phyloP scores from a whole-genome alignment of 495 filamentous ascomycete genomes.

The Thermochaetoides thermophila region DNA sequence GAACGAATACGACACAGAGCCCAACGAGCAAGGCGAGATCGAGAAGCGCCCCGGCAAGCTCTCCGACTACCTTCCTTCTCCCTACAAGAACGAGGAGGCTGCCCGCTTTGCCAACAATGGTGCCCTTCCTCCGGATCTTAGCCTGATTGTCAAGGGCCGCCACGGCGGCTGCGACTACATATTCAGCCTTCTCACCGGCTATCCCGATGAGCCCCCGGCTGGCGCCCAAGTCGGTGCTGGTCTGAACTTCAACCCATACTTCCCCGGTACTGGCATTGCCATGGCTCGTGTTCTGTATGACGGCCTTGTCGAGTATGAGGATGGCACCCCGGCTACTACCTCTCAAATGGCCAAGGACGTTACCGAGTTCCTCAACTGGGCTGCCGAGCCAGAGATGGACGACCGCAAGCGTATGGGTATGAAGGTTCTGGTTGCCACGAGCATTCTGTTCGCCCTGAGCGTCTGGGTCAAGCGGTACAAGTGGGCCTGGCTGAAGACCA shows the following conservation, averaged over 20 bases:
- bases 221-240: conserved; percentile 67
- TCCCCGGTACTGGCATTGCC: conserved; percentile 96
- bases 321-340: conserved; percentile 81
- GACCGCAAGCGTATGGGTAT: conserved; percentile 98
- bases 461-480: conserved; percentile 99
- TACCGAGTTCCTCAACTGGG: conserved; percentile 96
- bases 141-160: conserved; percentile 91
- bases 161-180: conserved; percentile 98
- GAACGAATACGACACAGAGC: conserved; percentile 96
- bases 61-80: conserved; percentile 85
- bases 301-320: conserved; percentile 96
- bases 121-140: conserved; percentile 93
- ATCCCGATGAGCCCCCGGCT: conserved; percentile 90
- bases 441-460: conserved; percentile 68
- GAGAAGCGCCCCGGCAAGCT: conserved; percentile 97
- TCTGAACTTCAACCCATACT: conserved; percentile 99
- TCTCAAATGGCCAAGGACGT: conserved; percentile 99
- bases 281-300: conserved; percentile 99
- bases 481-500: conserved; percentile 88
- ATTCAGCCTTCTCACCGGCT: conserved; percentile 93
- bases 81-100: conserved; percentile 98
- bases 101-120: conserved; percentile 96
- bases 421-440: conserved; percentile 71
- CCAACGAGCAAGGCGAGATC: conserved; percentile 94
- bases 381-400: conserved; percentile 98